Base-by-base conservation (phyloP, 2,329 filamentous ascomycete genomes). In the Hypoxylon sp. region DNA sequence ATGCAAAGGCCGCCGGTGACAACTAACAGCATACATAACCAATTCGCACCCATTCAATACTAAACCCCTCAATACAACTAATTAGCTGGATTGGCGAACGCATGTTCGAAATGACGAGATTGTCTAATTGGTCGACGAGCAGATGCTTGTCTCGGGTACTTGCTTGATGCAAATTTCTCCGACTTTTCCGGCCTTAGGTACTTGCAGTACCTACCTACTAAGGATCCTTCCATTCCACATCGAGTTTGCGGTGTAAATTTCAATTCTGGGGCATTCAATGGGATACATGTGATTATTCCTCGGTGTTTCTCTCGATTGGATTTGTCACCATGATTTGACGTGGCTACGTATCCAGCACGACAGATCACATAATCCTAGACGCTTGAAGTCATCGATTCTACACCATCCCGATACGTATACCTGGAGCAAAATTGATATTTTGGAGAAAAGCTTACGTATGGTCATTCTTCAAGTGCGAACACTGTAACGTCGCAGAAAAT, bases 91-190 rank as follows among this genome's bases (percentile, higher is more conserved):
- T 41, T 45, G 48, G 43, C 38, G 50, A 46, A 52, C 60, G 56
- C 56, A 64, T 45, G 32, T 59, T 68, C 43, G 21, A 68, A 19
- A 49, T 46, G 23, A 50, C 36, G 34, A 41, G 17, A n/a, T 14
- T 14, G 43, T 25, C 49, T 21, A 14, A 63, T 65, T 68, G 63
- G 66, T 32, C 55, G 52, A 50, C 23, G 17, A 32, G 46, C 19
- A 41, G 6, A 65, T 43, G 17, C 28, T 43, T 66, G 66, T 66
- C 66, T 66, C 66, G 59, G 62, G 53, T 66, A 60, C 38, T 48
- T 9, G 17, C 28, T 28, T 43, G n/a, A 36, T 38, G 30, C 51
- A 11, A 7, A 46, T 60, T 62, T 55, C 28, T 45, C 67, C 67
- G 67, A 59, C 51, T 30, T 36, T 67, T 69, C 67, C 63, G 63